Base-by-base conservation (phyloP, 2,329 filamentous ascomycete species). In the Neopestalotiopsis rosae region DNA sequence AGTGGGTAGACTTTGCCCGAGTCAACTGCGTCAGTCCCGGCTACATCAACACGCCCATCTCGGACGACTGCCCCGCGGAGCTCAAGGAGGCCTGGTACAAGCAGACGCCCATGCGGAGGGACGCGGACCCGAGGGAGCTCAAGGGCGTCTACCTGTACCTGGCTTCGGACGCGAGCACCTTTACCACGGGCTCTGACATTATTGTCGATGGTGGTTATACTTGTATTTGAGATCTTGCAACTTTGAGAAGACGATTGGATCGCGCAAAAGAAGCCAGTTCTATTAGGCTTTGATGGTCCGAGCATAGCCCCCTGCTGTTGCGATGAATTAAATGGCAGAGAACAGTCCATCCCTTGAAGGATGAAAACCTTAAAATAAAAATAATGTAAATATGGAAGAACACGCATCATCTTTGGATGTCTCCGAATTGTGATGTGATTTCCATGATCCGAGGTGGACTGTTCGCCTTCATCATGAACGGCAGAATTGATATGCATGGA, bases 71-170 rank as follows among this genome's bases (percentile, higher is more conserved):
- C 13, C 40, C 38, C 58, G 68, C 20, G 10, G 14, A 12, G 38
- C 20, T 30, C 6, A 62, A 20, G 65, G 30, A 4, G 40, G 40
- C 28, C 4, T 38, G 30, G 17, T 90, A 89, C 77, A 89, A 90
- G 75, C 95, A 92, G 86, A 95, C 91, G 52, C 92, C 92, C 7
- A n/a, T 69, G 20, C 88, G 89, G 61, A 88, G 94, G 72, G 91
- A 94, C 77, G 94, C 91, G 10, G 85, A 90, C 72, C 84, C 89
- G 2, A 87, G 89, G 69, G 94, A 97, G 83, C 85, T 97, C 74
- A 95, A 95, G 83, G 94, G 93, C 20, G 91, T 91, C 24, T 97
- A 92, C 79, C 81, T 97, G 62, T 96, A 94, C 81, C 84, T 97
- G 68, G 92, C 92, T n/a, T 93, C 91, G 14, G 93, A 97, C 80